These are phyloP conservation scores for Erythrobasidium hasegawianum DNA, from an alignment of 1,284 basidiomycete genomes.

Conservation along the genomic window DNA sequence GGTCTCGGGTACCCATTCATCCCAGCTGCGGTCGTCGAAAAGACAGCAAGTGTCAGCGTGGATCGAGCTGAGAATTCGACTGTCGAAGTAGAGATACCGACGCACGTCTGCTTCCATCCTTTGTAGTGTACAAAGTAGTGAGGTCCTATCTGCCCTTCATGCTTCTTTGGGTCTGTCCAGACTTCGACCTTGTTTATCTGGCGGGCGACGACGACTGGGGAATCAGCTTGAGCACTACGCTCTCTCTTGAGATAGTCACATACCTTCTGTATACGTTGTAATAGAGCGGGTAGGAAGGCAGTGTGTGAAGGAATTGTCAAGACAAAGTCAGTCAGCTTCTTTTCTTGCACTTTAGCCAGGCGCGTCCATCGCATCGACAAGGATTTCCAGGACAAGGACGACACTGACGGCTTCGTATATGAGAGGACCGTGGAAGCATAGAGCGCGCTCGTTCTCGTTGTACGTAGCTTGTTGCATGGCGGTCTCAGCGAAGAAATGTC, in stretches of 20 bases:
- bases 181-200: conserved; percentile 73
- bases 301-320: background rate
- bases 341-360: background rate
- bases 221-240: background rate
- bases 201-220: background rate
- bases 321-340: too few species aligned
- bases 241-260: background rate
- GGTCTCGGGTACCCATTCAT: conserved; percentile 88
- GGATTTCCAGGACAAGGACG: background rate
- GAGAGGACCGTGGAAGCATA: conserved; percentile 90
- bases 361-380: background rate
- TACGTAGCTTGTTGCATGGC: conserved; percentile 30
- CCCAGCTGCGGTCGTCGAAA: conserved; percentile 64
- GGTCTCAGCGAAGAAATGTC: background rate
- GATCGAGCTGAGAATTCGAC: background rate
- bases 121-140: conserved; percentile 98
- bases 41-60: conserved; percentile 3
- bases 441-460: conserved; percentile 65
- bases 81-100: conserved; percentile 43
- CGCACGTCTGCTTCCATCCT: conserved; percentile 97
- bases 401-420: conserved; percentile 68
- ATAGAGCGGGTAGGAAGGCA: background rate
- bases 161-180: conserved; percentile 67
- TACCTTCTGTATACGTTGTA: background rate
- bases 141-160: conserved; percentile 64